These are phyloP conservation scores for Cicer chorassanicum DNA, from an alignment of 306 rosid species.

Conservation along the genomic window DNA sequence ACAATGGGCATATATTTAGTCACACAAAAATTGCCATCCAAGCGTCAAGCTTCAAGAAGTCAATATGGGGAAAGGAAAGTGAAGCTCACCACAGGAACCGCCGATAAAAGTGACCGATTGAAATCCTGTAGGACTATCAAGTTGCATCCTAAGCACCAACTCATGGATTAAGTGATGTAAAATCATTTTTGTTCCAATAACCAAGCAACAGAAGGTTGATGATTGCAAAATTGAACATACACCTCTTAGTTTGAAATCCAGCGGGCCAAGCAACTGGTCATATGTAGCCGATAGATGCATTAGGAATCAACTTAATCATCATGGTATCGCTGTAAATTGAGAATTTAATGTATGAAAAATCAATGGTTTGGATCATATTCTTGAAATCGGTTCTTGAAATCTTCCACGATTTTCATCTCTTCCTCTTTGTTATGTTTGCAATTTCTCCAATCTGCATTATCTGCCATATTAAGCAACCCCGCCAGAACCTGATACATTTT, in stretches of 20 bases:
- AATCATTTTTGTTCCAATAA: constrained; percentile 28
- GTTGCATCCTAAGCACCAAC: constrained; percentile 40
- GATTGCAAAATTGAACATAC: constrained; percentile 34
- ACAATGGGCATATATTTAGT: constrained; percentile 17
- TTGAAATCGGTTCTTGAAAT: constrained; percentile 74
- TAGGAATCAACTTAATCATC: constrained; percentile 29
- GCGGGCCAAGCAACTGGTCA: constrained; percentile 35
- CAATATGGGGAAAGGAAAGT: constrained; percentile 11
- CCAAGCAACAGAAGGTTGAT: constrained; percentile 28
- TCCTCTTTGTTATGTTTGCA: constrained; percentile 74
- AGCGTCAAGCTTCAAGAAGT: constrained; percentile 21
- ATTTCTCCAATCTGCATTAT: constrained; percentile 90
- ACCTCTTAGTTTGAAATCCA: constrained; percentile 42
- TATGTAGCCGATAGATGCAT: constrained; percentile 20
- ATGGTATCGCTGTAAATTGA: constrained; percentile 8
- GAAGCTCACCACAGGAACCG: constrained; percentile 42
- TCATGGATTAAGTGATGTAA: constrained; percentile 15
- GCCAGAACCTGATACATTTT: constrained; percentile 78
- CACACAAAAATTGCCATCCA: constrained; percentile 27
- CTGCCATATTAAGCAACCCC: constrained; percentile 89
- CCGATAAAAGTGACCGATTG: constrained; percentile 1
- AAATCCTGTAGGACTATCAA: constrained; percentile 18
- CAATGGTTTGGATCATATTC: constrained; percentile 81
- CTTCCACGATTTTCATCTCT: constrained; percentile 71
- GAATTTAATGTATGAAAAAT: constrained; percentile 33